Conservation (phyloP, 768 basidiomycete species). For the Suillus cothurnatus region DNA sequence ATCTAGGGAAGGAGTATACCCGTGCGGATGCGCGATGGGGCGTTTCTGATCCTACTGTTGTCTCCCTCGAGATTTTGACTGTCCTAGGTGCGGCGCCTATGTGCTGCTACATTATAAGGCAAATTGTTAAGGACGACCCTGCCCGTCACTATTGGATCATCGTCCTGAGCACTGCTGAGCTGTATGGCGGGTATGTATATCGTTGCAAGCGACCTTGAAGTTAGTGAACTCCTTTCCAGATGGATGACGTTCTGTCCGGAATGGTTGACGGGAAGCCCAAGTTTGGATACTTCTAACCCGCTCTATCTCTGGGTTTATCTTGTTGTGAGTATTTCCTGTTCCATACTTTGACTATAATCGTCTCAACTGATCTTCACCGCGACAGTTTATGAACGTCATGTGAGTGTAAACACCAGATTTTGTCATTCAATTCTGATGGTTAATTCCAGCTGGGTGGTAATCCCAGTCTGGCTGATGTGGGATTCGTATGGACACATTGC, state of each 20-base stretch:
- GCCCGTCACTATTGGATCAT: slow-evolving; percentile 70
- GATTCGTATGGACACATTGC: slow-evolving; percentile 79
- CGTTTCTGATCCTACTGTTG: slow-evolving; percentile 71
- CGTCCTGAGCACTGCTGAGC: slow-evolving; percentile 71
- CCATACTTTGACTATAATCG: neutral
- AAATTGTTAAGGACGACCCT: slow-evolving; percentile 64
- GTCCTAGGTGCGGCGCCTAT: slow-evolving; percentile 74
- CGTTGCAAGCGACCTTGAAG: neutral
- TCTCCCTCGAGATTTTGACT: slow-evolving; percentile 82
- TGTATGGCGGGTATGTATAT: slow-evolving; percentile 70
- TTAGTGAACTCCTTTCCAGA: slow-evolving; percentile 31
- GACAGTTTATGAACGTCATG: slow-evolving; percentile 81
- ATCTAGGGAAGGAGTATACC: slow-evolving; percentile 78
- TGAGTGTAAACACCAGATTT: slow-evolving; percentile 36
- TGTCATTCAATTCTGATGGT: slow-evolving; percentile 1
- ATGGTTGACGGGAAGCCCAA: slow-evolving; percentile 77
- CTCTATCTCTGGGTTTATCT: slow-evolving; percentile 83
- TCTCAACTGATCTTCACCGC: slow-evolving; percentile 3
- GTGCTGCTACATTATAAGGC: slow-evolving; percentile 70
- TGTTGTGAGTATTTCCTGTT: slow-evolving; percentile 49
- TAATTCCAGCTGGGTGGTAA: slow-evolving; percentile 68
- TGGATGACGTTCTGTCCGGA: slow-evolving; percentile 93
- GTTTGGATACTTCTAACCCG: slow-evolving; percentile 67
- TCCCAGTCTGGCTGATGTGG: slow-evolving; percentile 76
- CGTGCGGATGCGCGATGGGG: slow-evolving; percentile 85